Conservation (phyloP, 2,329 filamentous ascomycete genomes). For the Talaromyces amestolkiae region DNA sequence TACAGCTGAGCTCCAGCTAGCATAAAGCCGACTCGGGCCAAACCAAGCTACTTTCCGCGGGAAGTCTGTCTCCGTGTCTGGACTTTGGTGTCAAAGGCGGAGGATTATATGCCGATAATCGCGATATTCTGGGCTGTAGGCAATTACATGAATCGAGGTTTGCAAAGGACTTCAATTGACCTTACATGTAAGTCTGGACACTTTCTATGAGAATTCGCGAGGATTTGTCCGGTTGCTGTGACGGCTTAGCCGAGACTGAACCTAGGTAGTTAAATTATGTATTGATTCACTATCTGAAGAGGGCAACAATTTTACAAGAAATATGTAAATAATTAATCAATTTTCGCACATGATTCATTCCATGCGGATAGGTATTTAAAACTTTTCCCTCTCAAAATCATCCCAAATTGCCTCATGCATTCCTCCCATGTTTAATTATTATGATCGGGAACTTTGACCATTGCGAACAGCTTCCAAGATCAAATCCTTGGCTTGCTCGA, state of each 20-base stretch:
- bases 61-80: conserved; percentile 9
- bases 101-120: not conserved
- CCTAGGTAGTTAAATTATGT: not conserved
- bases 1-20: not conserved
- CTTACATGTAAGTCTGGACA: not conserved
- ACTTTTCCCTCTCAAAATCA: conserved; percentile 4
- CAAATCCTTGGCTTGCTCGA: conserved; percentile 82
- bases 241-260: not conserved
- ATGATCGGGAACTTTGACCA: conserved; percentile 26
- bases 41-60: not conserved
- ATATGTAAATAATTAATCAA: conserved; percentile 18
- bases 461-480: conserved; percentile 76
- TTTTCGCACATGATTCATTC: conserved; percentile 9
- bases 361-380: conserved; percentile 18
- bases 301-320: conserved; percentile 19
- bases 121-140: not conserved
- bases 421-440: not conserved
- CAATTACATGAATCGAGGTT: not conserved
- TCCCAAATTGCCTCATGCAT: conserved; percentile 1
- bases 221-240: not conserved
- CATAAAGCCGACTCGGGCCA: not conserved
- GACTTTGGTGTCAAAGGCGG: not conserved
- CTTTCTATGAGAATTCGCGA: not conserved
- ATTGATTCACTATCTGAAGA: conserved; percentile 14
- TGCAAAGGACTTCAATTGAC: not conserved